Percentiles rank a stretch among this genome's conserved stretches.
Conservation (phyloP, 805 yeast species). For the Cyberlindnera mrakii region DNA sequence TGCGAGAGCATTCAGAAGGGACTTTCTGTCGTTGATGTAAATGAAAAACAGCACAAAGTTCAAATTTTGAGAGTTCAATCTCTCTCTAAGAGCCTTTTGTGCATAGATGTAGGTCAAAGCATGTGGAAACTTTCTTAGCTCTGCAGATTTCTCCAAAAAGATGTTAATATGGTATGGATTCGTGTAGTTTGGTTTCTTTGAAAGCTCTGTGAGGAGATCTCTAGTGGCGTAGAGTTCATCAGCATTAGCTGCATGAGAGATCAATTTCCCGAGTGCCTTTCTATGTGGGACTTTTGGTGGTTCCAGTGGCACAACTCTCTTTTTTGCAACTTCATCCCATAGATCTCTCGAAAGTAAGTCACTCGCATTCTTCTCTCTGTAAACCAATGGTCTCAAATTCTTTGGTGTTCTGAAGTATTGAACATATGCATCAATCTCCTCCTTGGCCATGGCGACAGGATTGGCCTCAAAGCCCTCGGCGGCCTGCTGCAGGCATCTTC, state of each 20-base stretch:
- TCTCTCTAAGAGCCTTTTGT: conserved; percentile 8
- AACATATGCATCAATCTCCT: conserved; percentile 26
- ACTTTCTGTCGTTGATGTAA: conserved; percentile 19
- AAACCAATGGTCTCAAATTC: conserved; percentile 31
- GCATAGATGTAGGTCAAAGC: conserved; percentile 18
- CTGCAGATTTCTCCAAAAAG: conserved; percentile 19
- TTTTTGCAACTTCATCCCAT: conserved; percentile 29
- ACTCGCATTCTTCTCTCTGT: conserved; percentile 34
- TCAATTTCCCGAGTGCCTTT: conserved; percentile 20
- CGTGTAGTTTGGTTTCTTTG: conserved; percentile 18
- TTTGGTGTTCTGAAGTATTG: conserved; percentile 29
- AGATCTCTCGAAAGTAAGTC: conserved; percentile 32
- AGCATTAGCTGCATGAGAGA: conserved; percentile 15
- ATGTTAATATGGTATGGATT: conserved; percentile 14
- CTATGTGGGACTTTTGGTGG: conserved; percentile 27
- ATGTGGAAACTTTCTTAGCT: conserved; percentile 17
- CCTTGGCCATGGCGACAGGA: conserved; percentile 13
- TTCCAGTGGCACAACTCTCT: conserved; percentile 27
- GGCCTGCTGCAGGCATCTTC: conserved; percentile 6
- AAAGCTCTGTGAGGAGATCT: conserved; percentile 12
- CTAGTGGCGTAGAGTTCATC: conserved; percentile 15
- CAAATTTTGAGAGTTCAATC: conserved; percentile 11
- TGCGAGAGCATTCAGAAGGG: conserved; percentile 5
- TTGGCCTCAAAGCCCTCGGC: conserved; percentile 1
- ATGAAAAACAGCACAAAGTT: conserved; percentile 17